Base-by-base conservation (phyloP, 2,329 filamentous ascomycete species). In the Neurospora crassa region DNA sequence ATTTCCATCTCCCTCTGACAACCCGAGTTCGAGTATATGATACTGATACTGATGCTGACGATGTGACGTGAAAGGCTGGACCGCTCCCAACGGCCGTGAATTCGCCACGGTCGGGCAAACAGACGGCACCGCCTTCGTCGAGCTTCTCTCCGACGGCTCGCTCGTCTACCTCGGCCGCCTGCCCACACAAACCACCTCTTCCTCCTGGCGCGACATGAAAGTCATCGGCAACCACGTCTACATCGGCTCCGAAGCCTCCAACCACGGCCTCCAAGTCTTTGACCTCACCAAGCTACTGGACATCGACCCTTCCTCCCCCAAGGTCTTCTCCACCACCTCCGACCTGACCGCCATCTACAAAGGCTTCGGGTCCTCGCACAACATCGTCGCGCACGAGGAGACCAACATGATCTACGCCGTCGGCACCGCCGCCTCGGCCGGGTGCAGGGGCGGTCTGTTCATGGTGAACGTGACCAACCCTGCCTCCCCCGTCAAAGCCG, bases 191-290 rank as follows among this genome's bases (percentile, higher is more conserved):
- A 77, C 79, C n/a, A 79, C 82, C 47, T 82, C 82, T 67, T 82
- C 83, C 40, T 79, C 81, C 45, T 88, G 86, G 85, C 81, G 85
- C 68, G 85, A 88, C 78, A 87, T 88, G 75, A 81, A 81, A 73
- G 79, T 79, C 37, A 79, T 80, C 71, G 78, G 78, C 70, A 78
- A 78, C 77, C 78, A 79, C 72, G 78, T 79, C 70, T 78, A 82
- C 70, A 80, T 83, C 70, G 81, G 81, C 43, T 78, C 78, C 74
- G 81, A 83, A 73, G 83, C 85, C 42, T 75, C 77, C 63, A 78
- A 81, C 74, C 88, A 90, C 78, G 85, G 86, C 42, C 84, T 90
- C 67, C 88, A 90, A 78, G 84, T 90, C 78, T 90, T 90, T 76
- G 88, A 90, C 78, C 84, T 89, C 85, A 84, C 81, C 75, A 89